Base-by-base conservation (phyloP, 106 monocot genomes). In the Allium sativum region DNA sequence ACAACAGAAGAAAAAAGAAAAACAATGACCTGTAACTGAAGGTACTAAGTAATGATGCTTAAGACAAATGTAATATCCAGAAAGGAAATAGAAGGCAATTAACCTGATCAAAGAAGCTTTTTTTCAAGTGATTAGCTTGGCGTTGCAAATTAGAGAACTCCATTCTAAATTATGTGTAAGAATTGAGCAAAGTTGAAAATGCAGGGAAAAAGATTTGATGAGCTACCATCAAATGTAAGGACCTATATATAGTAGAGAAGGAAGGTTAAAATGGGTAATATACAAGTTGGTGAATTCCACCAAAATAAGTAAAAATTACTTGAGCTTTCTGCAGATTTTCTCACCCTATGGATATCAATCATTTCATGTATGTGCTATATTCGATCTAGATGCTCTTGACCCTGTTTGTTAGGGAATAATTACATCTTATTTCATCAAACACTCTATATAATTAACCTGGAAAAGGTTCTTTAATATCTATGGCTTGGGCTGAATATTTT, bases 81-180 rank as follows among this genome's bases (percentile, higher is more conserved):
- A 31, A 31, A 31, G 31, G 31, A 31, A 31, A 31, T 31, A 3
- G 1, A 31, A 31, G 31, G 31, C 31, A 31, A 31, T 0, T 51
- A 55, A 87, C 90, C 94, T 95, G 86, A 74, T 95, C 86, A 78
- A 95, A 90, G 58, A 95, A 81, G 56, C 59, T 71, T 75, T 84
- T 86, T 74, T 79, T 95, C 67, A 82, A 60, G 69, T 52, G 68
- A 21, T 81, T 77, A 70, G 79, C 81, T 61, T 90, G 89, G 50
- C 89, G 81, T 18, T 69, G 73, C 69, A 80, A 48, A 68, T 65
- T 76, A 44, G 86, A 68, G 52, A 75, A 76, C 47, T 82, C 93
- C 93, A 93, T 93, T 21, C 55, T 48, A 48, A 13, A 43, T 13
- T 46, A 62, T 20, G 64, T 50, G 7, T 43, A 45, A 72, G 42